phyloP scores from a whole-genome alignment of 345 rosid species.

The Camelina sativa region DNA sequence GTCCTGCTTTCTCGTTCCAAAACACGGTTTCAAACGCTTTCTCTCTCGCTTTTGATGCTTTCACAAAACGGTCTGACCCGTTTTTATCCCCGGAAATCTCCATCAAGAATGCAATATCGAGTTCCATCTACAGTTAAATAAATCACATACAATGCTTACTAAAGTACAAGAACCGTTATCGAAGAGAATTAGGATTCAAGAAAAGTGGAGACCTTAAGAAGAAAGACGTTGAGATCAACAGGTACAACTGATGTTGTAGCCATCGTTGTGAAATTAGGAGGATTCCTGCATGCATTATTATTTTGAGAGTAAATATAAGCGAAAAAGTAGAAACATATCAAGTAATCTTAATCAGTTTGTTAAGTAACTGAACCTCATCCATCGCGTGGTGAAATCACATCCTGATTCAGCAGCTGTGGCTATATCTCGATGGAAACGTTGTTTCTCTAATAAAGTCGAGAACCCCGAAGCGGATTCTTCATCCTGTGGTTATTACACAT shows the following conservation, averaged over 20 bases:
- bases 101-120: slow-evolving; percentile 74
- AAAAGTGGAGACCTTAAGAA: slow-evolving; percentile 59
- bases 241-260: slow-evolving; percentile 80
- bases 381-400: slow-evolving; percentile 88
- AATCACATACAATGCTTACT: not conserved
- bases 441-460: slow-evolving; percentile 54
- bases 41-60: slow-evolving; percentile 66
- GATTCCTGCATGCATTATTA: slow-evolving; percentile 50
- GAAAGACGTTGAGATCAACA: slow-evolving; percentile 78
- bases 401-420: slow-evolving; percentile 96
- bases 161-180: not conserved
- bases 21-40: slow-evolving; percentile 62
- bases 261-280: slow-evolving; percentile 60
- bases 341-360: not conserved
- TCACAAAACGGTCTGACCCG: slow-evolving; percentile 50
- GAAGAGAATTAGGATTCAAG: not conserved
- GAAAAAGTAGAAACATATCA: not conserved
- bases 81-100: slow-evolving; percentile 54
- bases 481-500: slow-evolving; percentile 54
- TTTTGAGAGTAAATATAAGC: not conserved
- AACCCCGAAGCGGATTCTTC: slow-evolving; percentile 62
- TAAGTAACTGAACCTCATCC: slow-evolving; percentile 71
- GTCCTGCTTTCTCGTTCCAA: slow-evolving; percentile 77
- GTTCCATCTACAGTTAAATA: slow-evolving; percentile 73
- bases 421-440: slow-evolving; percentile 64